Conservation (phyloP, 495 filamentous ascomycete species). For the Pseudoneurospora amorphoporcata region DNA sequence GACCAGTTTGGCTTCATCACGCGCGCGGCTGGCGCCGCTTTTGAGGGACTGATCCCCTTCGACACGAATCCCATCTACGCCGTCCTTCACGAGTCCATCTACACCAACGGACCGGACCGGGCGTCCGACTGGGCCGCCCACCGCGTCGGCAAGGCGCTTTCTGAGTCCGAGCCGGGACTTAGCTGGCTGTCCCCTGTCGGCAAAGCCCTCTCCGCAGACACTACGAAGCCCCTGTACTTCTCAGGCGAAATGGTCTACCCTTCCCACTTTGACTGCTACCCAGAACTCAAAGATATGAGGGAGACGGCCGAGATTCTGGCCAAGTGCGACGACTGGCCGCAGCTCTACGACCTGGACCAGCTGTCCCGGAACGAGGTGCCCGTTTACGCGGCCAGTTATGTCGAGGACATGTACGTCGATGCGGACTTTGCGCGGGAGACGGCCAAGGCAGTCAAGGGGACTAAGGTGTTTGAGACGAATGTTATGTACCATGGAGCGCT, state of each 20-base stretch:
- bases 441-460: conserved; percentile 62
- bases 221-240: conserved; percentile 59
- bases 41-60: conserved; percentile 57
- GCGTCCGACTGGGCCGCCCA: conserved; percentile 41
- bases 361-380: conserved; percentile 73
- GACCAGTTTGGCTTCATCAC: conserved; percentile 63
- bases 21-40: conserved; percentile 49
- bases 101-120: conserved; percentile 47
- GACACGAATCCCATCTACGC: conserved; percentile 76
- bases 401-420: conserved; percentile 95
- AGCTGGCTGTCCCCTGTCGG: conserved; percentile 24
- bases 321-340: conserved; percentile 51
- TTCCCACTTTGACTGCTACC: conserved; percentile 67
- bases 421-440: conserved; percentile 62
- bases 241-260: conserved; percentile 89
- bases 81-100: conserved; percentile 75
- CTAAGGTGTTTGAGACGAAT: conserved; percentile 78
- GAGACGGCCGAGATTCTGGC: conserved; percentile 64
- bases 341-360: conserved; percentile 64
- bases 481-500: conserved; percentile 77
- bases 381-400: conserved; percentile 74
- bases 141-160: conserved; percentile 26
- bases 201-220: conserved; percentile 4
- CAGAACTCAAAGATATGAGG: conserved; percentile 55
- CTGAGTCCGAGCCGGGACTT: conserved; percentile 19